Percentiles rank a stretch among this genome's conserved stretches.
phyloP scores from a whole-genome alignment of 768 basidiomycete genomes.

The Coprinopsis strossmayeri region DNA sequence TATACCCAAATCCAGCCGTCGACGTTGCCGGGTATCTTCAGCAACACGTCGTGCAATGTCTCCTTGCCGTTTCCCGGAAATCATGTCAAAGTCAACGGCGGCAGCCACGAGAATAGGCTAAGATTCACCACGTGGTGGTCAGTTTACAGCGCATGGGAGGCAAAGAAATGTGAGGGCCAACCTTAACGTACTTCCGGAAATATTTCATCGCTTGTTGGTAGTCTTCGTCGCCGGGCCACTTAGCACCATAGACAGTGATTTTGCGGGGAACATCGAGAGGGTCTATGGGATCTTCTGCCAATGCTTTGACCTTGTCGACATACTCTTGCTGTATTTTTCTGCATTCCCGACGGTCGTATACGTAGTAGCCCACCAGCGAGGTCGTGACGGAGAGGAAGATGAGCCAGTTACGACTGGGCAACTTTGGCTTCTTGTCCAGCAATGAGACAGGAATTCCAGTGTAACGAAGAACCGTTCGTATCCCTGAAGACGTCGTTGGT shows the following conservation, averaged over 20 bases:
- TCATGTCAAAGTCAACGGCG: conserved; percentile 86
- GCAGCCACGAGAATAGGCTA: conserved; percentile 94
- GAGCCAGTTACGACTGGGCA: conserved; percentile 91
- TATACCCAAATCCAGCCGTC: conserved; percentile 62
- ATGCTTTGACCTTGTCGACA: conserved; percentile 67
- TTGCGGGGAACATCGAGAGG: conserved; percentile 66
- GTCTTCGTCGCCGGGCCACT: conserved; percentile 96
- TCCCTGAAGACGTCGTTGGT: conserved; percentile 38
- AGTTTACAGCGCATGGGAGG: conserved; percentile 8
- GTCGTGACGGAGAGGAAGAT: conserved; percentile 82
- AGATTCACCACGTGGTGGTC: conserved; percentile 6
- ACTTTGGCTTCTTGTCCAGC: conserved; percentile 76
- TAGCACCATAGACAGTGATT: conserved; percentile 80
- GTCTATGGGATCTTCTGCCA: conserved; percentile 63
- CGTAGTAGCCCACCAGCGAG: conserved; percentile 63
- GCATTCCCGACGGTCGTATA: conserved; percentile 84
- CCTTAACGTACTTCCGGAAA: conserved; percentile 98
- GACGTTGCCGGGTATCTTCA: conserved; percentile 61
- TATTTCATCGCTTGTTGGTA: conserved; percentile 76
- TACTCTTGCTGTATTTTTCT: conserved; percentile 72
- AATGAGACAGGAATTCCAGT: conserved; percentile 69
- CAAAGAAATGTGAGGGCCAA: conserved; percentile 29
- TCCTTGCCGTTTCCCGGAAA: conserved; percentile 77
- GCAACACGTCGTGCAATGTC: conserved; percentile 76
- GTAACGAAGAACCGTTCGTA: conserved; percentile 57